Percentiles rank a stretch among this genome's conserved stretches.
Evolutionary conservation across 179 eudicot species (phyloP).

Genomic region (Pouteria campechiana): DNA sequence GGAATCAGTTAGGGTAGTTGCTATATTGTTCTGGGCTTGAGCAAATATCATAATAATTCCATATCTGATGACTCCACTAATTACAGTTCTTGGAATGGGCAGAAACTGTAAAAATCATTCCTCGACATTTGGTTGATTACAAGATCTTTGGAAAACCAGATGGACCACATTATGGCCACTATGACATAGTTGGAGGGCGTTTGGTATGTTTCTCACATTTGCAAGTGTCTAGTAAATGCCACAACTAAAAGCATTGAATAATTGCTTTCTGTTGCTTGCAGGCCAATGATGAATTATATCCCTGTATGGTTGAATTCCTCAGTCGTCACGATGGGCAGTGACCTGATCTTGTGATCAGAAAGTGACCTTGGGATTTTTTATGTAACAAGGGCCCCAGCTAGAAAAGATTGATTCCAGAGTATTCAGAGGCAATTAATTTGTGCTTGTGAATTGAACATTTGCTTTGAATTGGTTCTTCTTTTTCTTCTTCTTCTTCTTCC

Average conservation of each 20-base stretch:
- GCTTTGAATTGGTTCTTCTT: too few relatives aligned
- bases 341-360: too few relatives aligned
- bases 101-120: constrained; percentile 82
- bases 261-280: constrained; percentile 16
- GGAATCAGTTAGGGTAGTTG: too few relatives aligned
- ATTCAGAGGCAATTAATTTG: too few relatives aligned
- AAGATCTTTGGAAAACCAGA: constrained; percentile 72
- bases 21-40: too few relatives aligned
- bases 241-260: background rate
- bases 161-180: constrained; percentile 98
- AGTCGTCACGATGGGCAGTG: constrained; percentile 49
- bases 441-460: too few relatives aligned
- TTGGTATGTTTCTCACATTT: constrained; percentile 35
- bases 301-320: constrained; percentile 63
- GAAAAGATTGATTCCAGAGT: too few relatives aligned
- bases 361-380: too few relatives aligned
- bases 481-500: too few relatives aligned
- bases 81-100: constrained; percentile 12
- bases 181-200: constrained; percentile 88
- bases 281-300: constrained; percentile 82
- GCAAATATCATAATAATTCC: too few relatives aligned
- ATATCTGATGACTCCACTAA: background rate
- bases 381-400: too few relatives aligned
- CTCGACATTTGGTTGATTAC: constrained; percentile 56
- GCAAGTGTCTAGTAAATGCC: background rate